Evolutionary conservation across 345 rosid genomes (phyloP), one percentile per base, ranked within the genome.

Genomic region (Diplotaxis tenuifolia): DNA sequence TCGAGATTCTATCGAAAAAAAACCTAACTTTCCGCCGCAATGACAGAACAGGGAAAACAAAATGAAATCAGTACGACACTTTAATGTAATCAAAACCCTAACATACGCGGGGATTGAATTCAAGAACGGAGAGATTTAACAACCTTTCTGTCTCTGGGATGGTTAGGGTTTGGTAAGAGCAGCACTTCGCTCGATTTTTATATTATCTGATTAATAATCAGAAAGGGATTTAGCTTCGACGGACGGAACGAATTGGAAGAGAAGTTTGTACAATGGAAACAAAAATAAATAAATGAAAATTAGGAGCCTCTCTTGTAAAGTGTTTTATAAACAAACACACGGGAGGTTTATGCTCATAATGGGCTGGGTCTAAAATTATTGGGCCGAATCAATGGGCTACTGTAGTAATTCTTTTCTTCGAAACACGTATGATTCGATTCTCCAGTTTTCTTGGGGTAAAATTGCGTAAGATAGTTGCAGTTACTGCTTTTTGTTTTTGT

Each of bases 1-100:
- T 89, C 45, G 70, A 75, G 68, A 67, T n/a, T 15, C 5, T 57
- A 58, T 49, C 28, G 7, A 29, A 29, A 42, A 1, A 25, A 25
- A 73, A 73, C 83, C 83, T 71, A 78, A 61, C 18, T 58, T n/a
- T 42, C 75, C 69, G 62, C 58, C 47, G 63, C 63, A 71, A 57
- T 76, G 80, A 68, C 50, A 55, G 20, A 75, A 23, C 34, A 27
- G 40, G 49, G 29, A 16, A 68, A 15, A 47, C 53, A 22, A 14
- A 53, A 42, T 16, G 0, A 47, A 76, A 62, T 62, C 61, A 16
- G 29, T 34, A 29, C 22, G n/a, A n/a, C n/a, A n/a, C n/a, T n/a
- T n/a, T n/a, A n/a, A n/a, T n/a, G n/a, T n/a, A n/a, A n/a, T n/a
- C n/a, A n/a, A 49, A 70, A 70, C 62, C 80, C 67, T 65, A 76